Evolutionary conservation across 305 asterid genomes (phyloP).

Genomic region (Solanum hybrid): DNA sequence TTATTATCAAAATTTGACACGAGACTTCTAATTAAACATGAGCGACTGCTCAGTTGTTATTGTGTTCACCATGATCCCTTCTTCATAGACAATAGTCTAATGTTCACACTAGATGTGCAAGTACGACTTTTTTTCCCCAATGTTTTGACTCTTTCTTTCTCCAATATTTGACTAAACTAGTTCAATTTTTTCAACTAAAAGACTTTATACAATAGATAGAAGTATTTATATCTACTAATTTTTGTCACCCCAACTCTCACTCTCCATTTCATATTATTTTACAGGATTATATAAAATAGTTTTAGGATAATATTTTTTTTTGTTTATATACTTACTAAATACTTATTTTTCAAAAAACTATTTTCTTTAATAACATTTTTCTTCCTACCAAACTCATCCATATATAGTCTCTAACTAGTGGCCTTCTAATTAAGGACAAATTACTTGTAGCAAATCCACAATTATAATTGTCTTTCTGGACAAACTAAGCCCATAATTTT

Average conservation of each 20-base stretch:
- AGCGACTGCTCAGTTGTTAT: too few relatives aligned
- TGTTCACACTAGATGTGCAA: not conserved
- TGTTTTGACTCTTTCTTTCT: not conserved
- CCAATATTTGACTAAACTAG: not conserved
- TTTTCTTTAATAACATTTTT: not conserved
- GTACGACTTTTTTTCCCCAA: too few relatives aligned
- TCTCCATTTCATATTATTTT: not conserved
- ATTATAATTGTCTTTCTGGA: not conserved
- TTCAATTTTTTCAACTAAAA: not conserved
- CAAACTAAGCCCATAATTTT: not conserved
- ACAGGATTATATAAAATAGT: too few relatives aligned
- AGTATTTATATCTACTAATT: too few relatives aligned
- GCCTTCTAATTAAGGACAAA: not conserved
- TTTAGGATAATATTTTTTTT: too few relatives aligned
- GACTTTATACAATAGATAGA: not conserved
- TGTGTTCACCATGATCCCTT: too few relatives aligned
- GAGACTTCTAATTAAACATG: not conserved
- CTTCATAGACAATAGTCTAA: too few relatives aligned
- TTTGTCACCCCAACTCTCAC: not conserved
- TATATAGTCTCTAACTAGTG: not conserved
- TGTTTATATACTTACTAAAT: too few relatives aligned
- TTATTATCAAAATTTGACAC: not conserved
- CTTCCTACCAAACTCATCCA: not conserved
- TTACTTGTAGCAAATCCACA: not conserved
- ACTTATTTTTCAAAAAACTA: too few relatives aligned